phyloP scores from a whole-genome alignment of 805 yeast genomes.

The Wickerhamomyces pijperi region DNA sequence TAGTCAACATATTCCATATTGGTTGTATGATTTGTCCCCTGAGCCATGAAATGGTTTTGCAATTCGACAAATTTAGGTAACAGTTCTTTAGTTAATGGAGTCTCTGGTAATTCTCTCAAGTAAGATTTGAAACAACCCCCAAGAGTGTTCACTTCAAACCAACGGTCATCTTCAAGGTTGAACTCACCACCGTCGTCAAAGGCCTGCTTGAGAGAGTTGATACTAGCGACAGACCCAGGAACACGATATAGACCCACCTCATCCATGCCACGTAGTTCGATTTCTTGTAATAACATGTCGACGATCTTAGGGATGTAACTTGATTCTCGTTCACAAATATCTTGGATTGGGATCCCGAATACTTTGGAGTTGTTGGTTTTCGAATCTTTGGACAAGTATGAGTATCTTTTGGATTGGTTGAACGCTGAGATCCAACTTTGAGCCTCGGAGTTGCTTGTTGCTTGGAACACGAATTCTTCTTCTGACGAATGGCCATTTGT shows the following conservation, averaged over 20 bases:
- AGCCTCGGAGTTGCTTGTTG: constrained; percentile 46
- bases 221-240: constrained; percentile 51
- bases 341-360: constrained; percentile 79
- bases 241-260: constrained; percentile 85
- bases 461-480: constrained; percentile 60
- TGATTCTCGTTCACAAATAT: constrained; percentile 64
- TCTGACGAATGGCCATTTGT: no score
- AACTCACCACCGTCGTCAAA: constrained; percentile 40
- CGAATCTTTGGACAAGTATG: constrained; percentile 29
- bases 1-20: constrained; percentile 22
- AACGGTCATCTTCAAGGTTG: constrained; percentile 39
- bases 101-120: constrained; percentile 80
- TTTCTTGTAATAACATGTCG: constrained; percentile 53
- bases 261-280: constrained; percentile 79
- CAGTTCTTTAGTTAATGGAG: constrained; percentile 58
- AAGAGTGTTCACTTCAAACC: constrained; percentile 76
- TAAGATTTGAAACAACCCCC: constrained; percentile 82
- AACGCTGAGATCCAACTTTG: constrained; percentile 59
- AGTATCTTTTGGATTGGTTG: constrained; percentile 27
- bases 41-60: background rate
- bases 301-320: constrained; percentile 55
- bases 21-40: constrained; percentile 16
- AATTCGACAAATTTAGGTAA: constrained; percentile 41
- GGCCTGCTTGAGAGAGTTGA: constrained; percentile 39
- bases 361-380: constrained; percentile 39